Evolutionary conservation across 257 asterid species (phyloP).

Genomic region (Rauvolfia tetraphylla): DNA sequence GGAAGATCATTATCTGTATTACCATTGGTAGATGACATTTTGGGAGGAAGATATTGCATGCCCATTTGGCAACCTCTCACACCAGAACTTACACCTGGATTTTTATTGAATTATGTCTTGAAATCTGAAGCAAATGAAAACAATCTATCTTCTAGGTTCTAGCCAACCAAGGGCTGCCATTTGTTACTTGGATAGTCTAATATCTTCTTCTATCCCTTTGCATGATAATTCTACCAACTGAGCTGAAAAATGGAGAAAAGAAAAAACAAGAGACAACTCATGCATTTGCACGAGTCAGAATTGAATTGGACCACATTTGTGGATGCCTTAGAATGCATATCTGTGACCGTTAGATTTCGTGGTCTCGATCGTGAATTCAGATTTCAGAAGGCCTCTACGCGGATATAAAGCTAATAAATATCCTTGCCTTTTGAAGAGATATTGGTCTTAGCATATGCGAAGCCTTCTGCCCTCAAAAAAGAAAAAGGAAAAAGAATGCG

Average conservation of each 20-base stretch:
- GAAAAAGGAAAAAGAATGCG: too few relatives aligned
- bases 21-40: conserved; percentile 11
- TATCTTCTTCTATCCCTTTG: neutral
- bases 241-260: neutral
- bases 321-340: neutral
- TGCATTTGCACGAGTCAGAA: neutral
- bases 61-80: conserved; percentile 6
- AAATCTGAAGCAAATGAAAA: neutral
- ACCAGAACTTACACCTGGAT: neutral
- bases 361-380: neutral
- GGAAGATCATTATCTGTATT: neutral
- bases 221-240: neutral
- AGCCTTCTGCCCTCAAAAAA: neutral
- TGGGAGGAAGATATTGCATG: neutral
- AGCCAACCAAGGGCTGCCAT: conserved; percentile 1
- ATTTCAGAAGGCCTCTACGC: neutral
- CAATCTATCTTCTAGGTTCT: neutral
- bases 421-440: neutral
- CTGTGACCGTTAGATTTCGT: neutral
- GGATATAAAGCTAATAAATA: neutral
- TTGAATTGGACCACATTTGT: neutral
- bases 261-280: neutral
- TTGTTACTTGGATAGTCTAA: neutral
- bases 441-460: too few relatives aligned
- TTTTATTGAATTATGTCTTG: neutral